Evolutionary conservation across 1,139 yeast genomes (phyloP).

Genomic region (Hemisphaericaspora xylofermentans): DNA sequence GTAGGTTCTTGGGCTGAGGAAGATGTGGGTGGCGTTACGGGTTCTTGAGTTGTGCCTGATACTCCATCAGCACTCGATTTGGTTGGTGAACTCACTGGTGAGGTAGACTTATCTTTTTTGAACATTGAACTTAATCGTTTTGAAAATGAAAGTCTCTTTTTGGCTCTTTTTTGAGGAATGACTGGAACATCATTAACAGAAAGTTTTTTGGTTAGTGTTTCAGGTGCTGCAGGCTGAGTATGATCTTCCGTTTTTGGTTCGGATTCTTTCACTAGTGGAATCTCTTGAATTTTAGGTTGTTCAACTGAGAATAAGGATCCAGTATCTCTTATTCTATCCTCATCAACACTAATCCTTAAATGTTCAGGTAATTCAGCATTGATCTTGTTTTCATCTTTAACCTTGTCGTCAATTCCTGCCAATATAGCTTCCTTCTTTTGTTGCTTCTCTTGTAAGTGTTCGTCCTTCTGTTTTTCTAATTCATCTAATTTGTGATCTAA

Average conservation of each 20-base stretch:
- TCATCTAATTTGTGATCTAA: slow-evolving; percentile 33
- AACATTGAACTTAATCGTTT: slow-evolving; percentile 15
- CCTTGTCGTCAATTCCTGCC: slow-evolving; percentile 31
- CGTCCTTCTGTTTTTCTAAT: slow-evolving; percentile 31
- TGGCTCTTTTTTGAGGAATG: slow-evolving; percentile 2
- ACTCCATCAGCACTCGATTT: slow-evolving; percentile 6
- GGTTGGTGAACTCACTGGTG: slow-evolving; percentile 2
- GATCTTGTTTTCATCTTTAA: slow-evolving; percentile 44
- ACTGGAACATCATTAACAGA: slow-evolving; percentile 3
- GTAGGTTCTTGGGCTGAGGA: slow-evolving; percentile 1
- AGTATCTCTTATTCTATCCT: slow-evolving; percentile 40
- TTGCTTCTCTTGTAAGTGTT: slow-evolving; percentile 29
- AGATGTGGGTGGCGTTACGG: slow-evolving; percentile 7
- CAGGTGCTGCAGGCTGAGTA: slow-evolving; percentile 7
- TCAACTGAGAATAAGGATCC: slow-evolving; percentile 39
- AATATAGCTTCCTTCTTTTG: slow-evolving; percentile 35
- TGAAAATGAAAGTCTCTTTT: slow-evolving; percentile 12
- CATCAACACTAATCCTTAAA: slow-evolving; percentile 43
- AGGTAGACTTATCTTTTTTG: slow-evolving; percentile 8
- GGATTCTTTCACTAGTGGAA: slow-evolving; percentile 14
- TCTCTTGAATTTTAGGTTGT: slow-evolving; percentile 20
- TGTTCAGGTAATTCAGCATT: slow-evolving; percentile 55
- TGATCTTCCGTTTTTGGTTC: slow-evolving; percentile 5
- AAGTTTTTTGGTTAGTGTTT: slow-evolving; percentile 7
- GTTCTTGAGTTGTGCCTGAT: slow-evolving; percentile 7